Conservation (phyloP, 305 asterid species). For the Nicotiana rustica region DNA sequence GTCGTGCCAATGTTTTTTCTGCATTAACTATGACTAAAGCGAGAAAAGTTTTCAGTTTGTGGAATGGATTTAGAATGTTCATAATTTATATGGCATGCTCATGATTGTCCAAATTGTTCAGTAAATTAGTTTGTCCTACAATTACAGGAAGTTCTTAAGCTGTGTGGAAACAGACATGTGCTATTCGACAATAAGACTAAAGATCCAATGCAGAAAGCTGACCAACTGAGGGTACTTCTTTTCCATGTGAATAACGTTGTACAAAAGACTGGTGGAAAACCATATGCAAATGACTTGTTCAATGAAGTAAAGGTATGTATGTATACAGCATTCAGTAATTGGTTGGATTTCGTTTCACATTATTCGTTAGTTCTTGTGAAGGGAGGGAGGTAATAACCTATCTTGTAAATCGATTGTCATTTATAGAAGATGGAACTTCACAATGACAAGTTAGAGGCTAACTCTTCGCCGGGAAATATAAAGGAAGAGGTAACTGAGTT, state of each 20-base stretch:
- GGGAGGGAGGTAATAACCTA: neutral
- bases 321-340: neutral
- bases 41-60: neutral
- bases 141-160: slow-evolving; percentile 48
- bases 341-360: neutral
- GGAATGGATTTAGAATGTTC: neutral
- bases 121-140: neutral
- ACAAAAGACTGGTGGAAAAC: slow-evolving; percentile 52
- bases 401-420: neutral
- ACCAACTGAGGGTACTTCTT: slow-evolving; percentile 55
- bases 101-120: neutral
- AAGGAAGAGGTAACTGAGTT: slow-evolving; percentile 57
- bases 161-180: slow-evolving; percentile 70
- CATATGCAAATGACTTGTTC: slow-evolving; percentile 60
- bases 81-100: neutral
- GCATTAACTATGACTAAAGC: neutral
- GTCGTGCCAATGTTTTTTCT: neutral
- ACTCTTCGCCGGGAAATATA: slow-evolving; percentile 54
- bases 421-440: slow-evolving; percentile 46
- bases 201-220: slow-evolving; percentile 44
- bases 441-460: slow-evolving; percentile 63
- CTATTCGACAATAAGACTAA: slow-evolving; percentile 64
- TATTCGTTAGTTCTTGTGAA: neutral
- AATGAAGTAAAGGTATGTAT: slow-evolving; percentile 58
- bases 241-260: slow-evolving; percentile 56